Evolutionary conservation across 306 rosid species (phyloP).

Genomic region (Prunus campanulata): DNA sequence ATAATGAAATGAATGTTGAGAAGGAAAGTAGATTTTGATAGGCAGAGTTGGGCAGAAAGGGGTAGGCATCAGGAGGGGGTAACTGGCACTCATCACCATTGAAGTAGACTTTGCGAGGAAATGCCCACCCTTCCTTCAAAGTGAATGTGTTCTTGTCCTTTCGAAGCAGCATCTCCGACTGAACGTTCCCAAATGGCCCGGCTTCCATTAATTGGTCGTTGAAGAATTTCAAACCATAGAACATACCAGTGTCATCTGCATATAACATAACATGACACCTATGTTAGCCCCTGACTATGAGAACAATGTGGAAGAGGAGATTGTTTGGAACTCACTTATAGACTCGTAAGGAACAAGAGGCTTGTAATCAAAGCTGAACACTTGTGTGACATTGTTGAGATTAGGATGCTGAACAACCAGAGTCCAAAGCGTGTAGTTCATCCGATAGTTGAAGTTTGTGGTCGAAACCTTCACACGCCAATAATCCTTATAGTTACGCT

Average conservation of each 20-base stretch:
- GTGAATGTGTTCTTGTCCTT: slow-evolving; percentile 79
- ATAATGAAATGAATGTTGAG: slow-evolving; percentile 36
- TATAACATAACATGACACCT: neutral
- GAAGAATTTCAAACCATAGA: slow-evolving; percentile 72
- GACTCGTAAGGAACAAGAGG: slow-evolving; percentile 69
- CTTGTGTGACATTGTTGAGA: slow-evolving; percentile 85
- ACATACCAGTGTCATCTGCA: slow-evolving; percentile 96
- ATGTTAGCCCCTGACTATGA: slow-evolving; percentile 2
- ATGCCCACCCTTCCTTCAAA: slow-evolving; percentile 92
- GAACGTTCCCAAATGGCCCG: slow-evolving; percentile 74
- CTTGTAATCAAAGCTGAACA: slow-evolving; percentile 90
- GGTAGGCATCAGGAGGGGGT: slow-evolving; percentile 88
- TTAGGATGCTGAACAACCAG: slow-evolving; percentile 91
- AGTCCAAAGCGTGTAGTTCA: slow-evolving; percentile 83
- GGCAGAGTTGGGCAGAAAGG: slow-evolving; percentile 73
- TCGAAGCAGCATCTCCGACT: slow-evolving; percentile 75
- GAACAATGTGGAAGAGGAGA: neutral
- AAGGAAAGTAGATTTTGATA: slow-evolving; percentile 18
- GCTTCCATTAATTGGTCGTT: slow-evolving; percentile 85
- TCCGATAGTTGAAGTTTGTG: slow-evolving; percentile 76
- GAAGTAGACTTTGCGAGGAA: slow-evolving; percentile 82
- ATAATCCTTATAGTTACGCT: slow-evolving; percentile 74
- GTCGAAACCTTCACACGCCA: slow-evolving; percentile 84
- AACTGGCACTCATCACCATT: slow-evolving; percentile 95
- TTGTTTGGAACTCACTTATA: slow-evolving; percentile 58